These are phyloP conservation scores for Crithidia fasciculata DNA, from an alignment of 208 protist species.

Conservation along the genomic window DNA sequence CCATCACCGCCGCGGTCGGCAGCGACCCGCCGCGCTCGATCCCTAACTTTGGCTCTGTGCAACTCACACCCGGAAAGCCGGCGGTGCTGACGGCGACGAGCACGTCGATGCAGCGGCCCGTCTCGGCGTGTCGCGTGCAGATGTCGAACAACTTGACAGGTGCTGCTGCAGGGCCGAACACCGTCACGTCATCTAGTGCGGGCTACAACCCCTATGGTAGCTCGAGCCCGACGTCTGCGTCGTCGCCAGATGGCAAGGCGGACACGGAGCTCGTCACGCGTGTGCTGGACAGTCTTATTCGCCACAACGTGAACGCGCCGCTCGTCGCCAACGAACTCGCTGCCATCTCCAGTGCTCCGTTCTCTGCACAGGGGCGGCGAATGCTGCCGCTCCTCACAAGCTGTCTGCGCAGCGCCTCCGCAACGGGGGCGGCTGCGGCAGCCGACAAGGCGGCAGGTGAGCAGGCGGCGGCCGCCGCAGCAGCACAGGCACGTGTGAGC, in stretches of 20 bases:
- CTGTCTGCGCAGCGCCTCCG: conserved; percentile 44
- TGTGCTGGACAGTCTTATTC: conserved; percentile 72
- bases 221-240: neutral
- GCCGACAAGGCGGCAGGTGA: conserved; percentile 10
- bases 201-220: conserved; percentile 16
- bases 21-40: conserved; percentile 56
- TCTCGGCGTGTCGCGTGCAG: conserved; percentile 53
- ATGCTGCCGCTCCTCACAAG: conserved; percentile 60
- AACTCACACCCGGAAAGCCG: conserved; percentile 36
- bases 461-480: conserved; percentile 1
- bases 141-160: conserved; percentile 4
- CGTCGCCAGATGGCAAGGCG: conserved; percentile 21
- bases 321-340: conserved; percentile 53
- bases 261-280: conserved; percentile 63
- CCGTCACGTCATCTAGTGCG: neutral
- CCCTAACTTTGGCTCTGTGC: conserved; percentile 40
- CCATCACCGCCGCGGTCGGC: conserved; percentile 53
- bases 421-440: conserved; percentile 23
- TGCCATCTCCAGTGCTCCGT: conserved; percentile 21
- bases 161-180: neutral
- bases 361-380: conserved; percentile 51
- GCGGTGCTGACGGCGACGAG: conserved; percentile 52
- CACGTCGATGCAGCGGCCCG: conserved; percentile 38
- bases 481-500: neutral
- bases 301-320: conserved; percentile 45